A percentile compares a stretch with the other conserved stretches of the same genome.
phyloP scores from a whole-genome alignment of 345 rosid species.

The Excoecaria cochinchinensis region DNA sequence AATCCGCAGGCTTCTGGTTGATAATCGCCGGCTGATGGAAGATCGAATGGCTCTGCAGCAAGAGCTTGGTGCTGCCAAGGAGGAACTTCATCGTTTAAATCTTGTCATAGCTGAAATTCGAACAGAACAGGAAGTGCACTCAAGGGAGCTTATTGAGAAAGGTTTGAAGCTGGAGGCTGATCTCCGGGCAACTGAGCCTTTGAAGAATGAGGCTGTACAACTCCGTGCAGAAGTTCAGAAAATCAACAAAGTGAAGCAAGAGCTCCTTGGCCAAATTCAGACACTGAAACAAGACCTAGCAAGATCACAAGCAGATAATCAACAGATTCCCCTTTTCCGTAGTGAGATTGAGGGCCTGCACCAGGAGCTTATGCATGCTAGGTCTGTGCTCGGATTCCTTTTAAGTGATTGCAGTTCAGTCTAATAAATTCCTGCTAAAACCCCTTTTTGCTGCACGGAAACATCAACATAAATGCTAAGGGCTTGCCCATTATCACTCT shows the following conservation, averaged over 20 bases:
- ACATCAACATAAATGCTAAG: constrained; percentile 12
- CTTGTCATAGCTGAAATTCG: constrained; percentile 59
- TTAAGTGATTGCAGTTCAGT: background rate
- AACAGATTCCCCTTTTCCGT: constrained; percentile 64
- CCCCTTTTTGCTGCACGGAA: background rate
- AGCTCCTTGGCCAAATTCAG: constrained; percentile 69
- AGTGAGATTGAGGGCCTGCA: constrained; percentile 69
- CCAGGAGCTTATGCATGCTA: constrained; percentile 87
- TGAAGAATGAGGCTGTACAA: constrained; percentile 69
- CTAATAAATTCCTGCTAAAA: background rate
- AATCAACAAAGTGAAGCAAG: constrained; percentile 63
- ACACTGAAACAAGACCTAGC: constrained; percentile 60
- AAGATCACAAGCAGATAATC: constrained; percentile 68
- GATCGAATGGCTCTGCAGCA: constrained; percentile 69
- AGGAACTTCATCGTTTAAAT: constrained; percentile 84
- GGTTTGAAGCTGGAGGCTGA: constrained; percentile 84
- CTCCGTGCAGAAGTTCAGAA: constrained; percentile 73
- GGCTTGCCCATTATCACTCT: no score
- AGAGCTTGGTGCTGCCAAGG: constrained; percentile 78
- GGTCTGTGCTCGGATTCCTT: constrained; percentile 43
- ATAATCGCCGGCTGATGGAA: constrained; percentile 69
- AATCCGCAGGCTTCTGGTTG: constrained; percentile 68
- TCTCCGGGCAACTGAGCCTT: constrained; percentile 73
- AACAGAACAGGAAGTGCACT: constrained; percentile 60
- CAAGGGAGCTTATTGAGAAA: constrained; percentile 75